phyloP scores from a whole-genome alignment of 2,329 filamentous ascomycete species.

The Clonostachys sp. region DNA sequence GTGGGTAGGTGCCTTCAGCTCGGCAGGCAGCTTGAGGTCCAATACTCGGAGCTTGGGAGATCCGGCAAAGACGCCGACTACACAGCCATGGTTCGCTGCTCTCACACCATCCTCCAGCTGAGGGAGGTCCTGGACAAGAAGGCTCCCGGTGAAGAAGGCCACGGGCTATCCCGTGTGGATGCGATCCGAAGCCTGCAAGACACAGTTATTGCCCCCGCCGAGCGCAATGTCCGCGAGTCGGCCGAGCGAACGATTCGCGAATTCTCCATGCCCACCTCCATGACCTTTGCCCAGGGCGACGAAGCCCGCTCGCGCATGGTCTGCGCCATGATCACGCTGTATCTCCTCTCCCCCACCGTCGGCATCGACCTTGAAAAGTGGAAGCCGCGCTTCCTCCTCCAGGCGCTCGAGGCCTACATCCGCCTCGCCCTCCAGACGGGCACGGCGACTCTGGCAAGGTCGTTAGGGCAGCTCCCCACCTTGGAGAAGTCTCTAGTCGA shows the following conservation, averaged over 20 bases:
- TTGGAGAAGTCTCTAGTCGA: constrained; percentile 80
- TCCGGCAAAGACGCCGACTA: constrained; percentile 58
- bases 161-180: constrained; percentile 70
- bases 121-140: constrained; percentile 66
- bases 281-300: constrained; percentile 62
- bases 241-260: constrained; percentile 79
- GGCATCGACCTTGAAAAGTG: constrained; percentile 47
- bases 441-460: constrained; percentile 67
- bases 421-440: constrained; percentile 77
- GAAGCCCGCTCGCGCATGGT: constrained; percentile 70
- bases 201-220: constrained; percentile 65
- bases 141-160: constrained; percentile 68
- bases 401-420: constrained; percentile 76
- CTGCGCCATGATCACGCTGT: constrained; percentile 72
- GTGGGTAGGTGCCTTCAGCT: constrained; percentile 77
- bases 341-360: constrained; percentile 70
- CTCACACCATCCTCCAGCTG: constrained; percentile 72
- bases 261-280: constrained; percentile 62
- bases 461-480: constrained; percentile 73
- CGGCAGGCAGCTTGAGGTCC: constrained; percentile 81
- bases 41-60: constrained; percentile 61
- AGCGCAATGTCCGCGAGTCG: constrained; percentile 66
- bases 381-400: constrained; percentile 68
- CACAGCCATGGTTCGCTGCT: constrained; percentile 74
- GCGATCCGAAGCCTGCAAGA: constrained; percentile 68